Base-by-base conservation (phyloP, 805 yeast genomes). In the Kodamaea leandrae region DNA sequence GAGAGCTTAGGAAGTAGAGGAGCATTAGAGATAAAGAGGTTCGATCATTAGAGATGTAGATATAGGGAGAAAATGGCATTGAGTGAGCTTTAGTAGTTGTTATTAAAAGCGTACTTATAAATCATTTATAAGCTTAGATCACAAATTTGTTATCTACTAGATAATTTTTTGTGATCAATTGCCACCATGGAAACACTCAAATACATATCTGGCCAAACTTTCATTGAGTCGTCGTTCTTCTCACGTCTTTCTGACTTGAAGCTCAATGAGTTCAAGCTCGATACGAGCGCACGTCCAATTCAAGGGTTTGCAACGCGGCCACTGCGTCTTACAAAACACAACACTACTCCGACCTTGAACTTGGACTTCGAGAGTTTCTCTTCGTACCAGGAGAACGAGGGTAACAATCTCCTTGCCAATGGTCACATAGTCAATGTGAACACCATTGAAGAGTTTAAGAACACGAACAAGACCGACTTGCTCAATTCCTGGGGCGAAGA, bases 181-280 rank as follows among this genome's bases (percentile, higher is more conserved):
- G n/a, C n/a, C n/a, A 8, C 17, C 35, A 28, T 32, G 30, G 19
- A 25, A 13, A 19, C 38, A 18, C 29, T 30, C 18, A 28, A 48
- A 33, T 78, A 68, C 51, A 63, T 74, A 1, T 74, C 85, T 0
- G 60, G 80, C 15, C 80, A 77, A 43, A 82, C 96, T 2, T 85
- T 84, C 58, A 81, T 86, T 16, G 97, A 91, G 54, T 79, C 96
- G 1, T 77, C 96, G 0, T 93, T 93, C 60, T 93, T 91, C 66
- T 82, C 83, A 30, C 76, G 76, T 48, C 71, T 93, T 8, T 74
- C 95, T 0, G 76, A 79, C 35, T 60, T 80, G 49, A 93, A 93
- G 56, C 72, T 93, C 34, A 83, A 88, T 46, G 76, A 80, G 25
- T 74, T 79, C 54, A 86, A 83, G 56, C 71, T 91, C 16, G 82